Base-by-base conservation (phyloP, 306 rosid species). In the Corylus avellana region DNA sequence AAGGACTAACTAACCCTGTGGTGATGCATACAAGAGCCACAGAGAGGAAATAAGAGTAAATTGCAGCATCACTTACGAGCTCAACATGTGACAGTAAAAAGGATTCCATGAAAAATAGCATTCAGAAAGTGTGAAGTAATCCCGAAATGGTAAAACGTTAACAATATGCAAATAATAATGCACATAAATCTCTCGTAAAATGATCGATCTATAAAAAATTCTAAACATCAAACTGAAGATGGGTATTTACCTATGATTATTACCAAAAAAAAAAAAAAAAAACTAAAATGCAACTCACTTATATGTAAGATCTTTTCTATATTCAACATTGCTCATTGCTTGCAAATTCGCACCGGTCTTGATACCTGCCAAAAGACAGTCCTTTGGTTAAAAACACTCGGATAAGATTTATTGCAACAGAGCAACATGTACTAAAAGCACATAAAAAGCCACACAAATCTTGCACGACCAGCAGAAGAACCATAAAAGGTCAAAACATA, bases 311-410 rank as follows among this genome's bases (percentile, higher is more conserved):
- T 85, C 87, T 61, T 83, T 83, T 83, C 87, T 83, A 83, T 84
- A 76, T 88, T 80, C 80, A 84, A 83, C 86, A 83, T 66, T 46
- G 90, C 84, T 77, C 86, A 83, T 66, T 46, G 90, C 84, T 77
- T 80, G 90, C 88, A 86, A 82, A 75, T 82, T 85, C 83, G 79
- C 77, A 80, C 84, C 70, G 76, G 84, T 71, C 79, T 66, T 50
- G 84, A 73, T 72, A 75, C 97, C 94, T 91, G 92, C 85, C 77
- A 77, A 64, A 75, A 79, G 80, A 17, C 59, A 77, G 74, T 74
- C 58, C 57, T 87, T 84, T 57, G 25, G 63, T 63, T 20, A 49
- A 12, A 53, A 66, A 70, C 12, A 44, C 6, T 73, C 73, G 2
- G 2, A 64, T 44, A 27, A 73, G 74, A 71, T 57, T 72, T 72